Percentiles rank a stretch among this genome's conserved stretches.
Conservation (phyloP, 345 rosid genomes). For the Salix brachista region DNA sequence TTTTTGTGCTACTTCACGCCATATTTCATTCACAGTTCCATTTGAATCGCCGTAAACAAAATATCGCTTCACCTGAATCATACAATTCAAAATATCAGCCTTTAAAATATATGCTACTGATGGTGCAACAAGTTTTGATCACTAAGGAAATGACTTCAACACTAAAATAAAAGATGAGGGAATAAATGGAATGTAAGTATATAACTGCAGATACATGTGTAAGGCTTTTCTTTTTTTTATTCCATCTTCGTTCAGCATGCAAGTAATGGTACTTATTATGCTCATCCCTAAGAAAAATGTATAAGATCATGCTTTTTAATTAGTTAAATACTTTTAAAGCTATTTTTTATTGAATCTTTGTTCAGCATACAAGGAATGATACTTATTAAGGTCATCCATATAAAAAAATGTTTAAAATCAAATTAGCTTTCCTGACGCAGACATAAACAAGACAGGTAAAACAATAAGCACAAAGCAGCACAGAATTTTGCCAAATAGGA, state of each 20-base stretch:
- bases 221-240: background rate
- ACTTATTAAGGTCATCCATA: background rate
- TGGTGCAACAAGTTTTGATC: background rate
- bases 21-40: constrained; percentile 86
- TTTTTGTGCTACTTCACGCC: constrained; percentile 84
- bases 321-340: background rate
- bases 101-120: background rate
- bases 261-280: background rate
- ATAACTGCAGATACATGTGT: too few relatives aligned
- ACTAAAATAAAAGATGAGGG: too few relatives aligned
- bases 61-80: constrained; percentile 63
- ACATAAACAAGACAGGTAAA: too few relatives aligned
- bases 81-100: background rate
- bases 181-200: background rate
- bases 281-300: too few relatives aligned
- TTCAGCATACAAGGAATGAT: background rate
- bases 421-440: background rate
- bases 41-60: constrained; percentile 54
- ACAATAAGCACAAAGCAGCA: too few relatives aligned
- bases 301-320: too few relatives aligned
- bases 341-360: background rate
- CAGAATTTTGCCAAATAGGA: too few relatives aligned
- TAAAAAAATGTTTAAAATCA: too few relatives aligned
- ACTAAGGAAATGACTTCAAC: background rate
- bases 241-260: background rate